Base-by-base conservation (phyloP, 2,329 filamentous ascomycete species). In the Plectosphaerella sp. region DNA sequence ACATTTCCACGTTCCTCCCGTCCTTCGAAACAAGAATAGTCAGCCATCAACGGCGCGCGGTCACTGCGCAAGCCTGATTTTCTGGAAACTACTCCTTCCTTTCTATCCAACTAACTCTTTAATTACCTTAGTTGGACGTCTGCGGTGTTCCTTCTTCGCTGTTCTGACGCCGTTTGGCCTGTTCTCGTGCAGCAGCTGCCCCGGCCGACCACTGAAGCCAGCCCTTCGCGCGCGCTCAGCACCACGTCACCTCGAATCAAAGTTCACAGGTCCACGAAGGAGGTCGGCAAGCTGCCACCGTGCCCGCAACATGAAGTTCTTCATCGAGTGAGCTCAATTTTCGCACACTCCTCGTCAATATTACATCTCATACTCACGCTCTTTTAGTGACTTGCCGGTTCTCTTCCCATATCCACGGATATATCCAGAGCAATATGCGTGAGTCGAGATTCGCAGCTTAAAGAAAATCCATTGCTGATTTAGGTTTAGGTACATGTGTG, bases 351-450 rank as follows among this genome's bases (percentile, higher is more conserved):
- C 22, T 22, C 22, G 22, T 22, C 5, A 46, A 24, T 22, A 10
- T 39, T n/a, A 12, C 4, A 8, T 15, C 12, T 24, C 11, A 20
- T 24, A 24, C 50, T 50, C 12, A 57, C 22, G n/a, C 16, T 33
- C 11, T 14, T 15, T 43, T 51, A 83, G 79, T 62, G 78, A 82
- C 52, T 67, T 83, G 20, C 77, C 78, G 45, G 72, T 83, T 49
- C 72, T 83, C 59, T 83, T 83, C 58, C 79, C 79, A 18, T 83
- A 83, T 51, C 79, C 79, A 35, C 73, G 75, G 61, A 83, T 83
- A 62, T 83, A 83, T 59, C 78, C 78, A 68, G 77, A 80, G 61
- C 77, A 80, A 77, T 80, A 80, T 78, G 76, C 76, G 72, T 76
- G 56, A 68, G 72, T 69, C 25, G n/a, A 6, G 45, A 8, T 14